Evolutionary conservation across 345 rosid species (phyloP).

Genomic region (Pseudoturritis turrita): DNA sequence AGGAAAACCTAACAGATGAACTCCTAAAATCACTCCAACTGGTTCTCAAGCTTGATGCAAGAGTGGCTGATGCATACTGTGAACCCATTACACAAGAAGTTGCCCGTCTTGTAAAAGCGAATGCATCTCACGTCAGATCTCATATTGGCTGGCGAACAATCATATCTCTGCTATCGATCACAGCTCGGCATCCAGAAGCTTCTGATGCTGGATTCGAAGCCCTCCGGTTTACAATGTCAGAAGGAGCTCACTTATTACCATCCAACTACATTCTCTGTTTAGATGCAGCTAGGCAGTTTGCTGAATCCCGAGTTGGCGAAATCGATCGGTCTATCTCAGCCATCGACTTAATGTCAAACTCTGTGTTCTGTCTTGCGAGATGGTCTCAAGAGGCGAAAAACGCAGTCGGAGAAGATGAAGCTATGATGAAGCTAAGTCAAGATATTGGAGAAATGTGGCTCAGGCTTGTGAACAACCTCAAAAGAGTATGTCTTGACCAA

Average conservation of each 20-base stretch:
- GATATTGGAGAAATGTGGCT: constrained; percentile 81
- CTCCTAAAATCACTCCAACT: constrained; percentile 66
- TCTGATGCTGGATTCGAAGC: constrained; percentile 65
- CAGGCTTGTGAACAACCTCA: constrained; percentile 56
- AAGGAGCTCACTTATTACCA: constrained; percentile 57
- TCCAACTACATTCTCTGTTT: constrained; percentile 59
- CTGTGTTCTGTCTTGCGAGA: constrained; percentile 59
- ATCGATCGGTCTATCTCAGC: constrained; percentile 51
- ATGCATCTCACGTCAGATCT: constrained; percentile 66
- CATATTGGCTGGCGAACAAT: constrained; percentile 63
- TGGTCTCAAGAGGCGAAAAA: constrained; percentile 61
- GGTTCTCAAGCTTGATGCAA: constrained; percentile 72
- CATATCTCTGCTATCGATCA: constrained; percentile 57
- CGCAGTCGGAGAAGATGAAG: constrained; percentile 43
- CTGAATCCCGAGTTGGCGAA: constrained; percentile 64
- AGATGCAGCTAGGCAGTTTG: constrained; percentile 83
- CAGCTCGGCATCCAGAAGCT: constrained; percentile 82
- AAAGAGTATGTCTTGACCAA: constrained; percentile 52
- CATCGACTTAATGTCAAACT: constrained; percentile 59
- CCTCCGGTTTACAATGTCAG: constrained; percentile 57
- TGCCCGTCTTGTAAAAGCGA: constrained; percentile 61
- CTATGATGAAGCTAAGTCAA: constrained; percentile 40
- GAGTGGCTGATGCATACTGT: constrained; percentile 74
- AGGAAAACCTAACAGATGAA: constrained; percentile 68
- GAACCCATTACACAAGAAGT: constrained; percentile 75